Evolutionary conservation across 179 eudicot genomes (phyloP).

Genomic region (Actinidia arguta): DNA sequence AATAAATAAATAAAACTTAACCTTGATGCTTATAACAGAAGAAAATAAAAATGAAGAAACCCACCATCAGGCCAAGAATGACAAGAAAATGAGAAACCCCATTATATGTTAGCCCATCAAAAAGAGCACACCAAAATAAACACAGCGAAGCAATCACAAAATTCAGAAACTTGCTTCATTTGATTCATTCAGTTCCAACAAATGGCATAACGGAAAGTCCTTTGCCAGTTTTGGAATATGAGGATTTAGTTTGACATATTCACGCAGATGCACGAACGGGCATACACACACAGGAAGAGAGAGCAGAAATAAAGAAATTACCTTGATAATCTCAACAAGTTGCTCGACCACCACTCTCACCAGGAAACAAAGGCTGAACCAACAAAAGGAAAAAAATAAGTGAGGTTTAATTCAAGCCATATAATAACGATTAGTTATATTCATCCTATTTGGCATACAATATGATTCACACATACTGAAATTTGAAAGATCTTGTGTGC

Average conservation of each 20-base stretch:
- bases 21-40: no score
- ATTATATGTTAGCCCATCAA: background rate
- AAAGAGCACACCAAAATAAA: no score
- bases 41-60: background rate
- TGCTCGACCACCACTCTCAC: conserved; percentile 97
- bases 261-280: background rate
- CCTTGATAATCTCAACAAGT: conserved; percentile 97
- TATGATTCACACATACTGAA: background rate
- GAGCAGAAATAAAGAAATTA: no score
- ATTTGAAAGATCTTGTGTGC: background rate
- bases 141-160: background rate
- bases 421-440: background rate
- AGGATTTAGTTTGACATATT: background rate
- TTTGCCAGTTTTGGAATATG: conserved; percentile 5
- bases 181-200: background rate
- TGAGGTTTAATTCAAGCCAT: conserved; percentile 7
- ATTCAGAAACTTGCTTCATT: background rate
- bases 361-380: conserved; percentile 91
- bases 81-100: background rate
- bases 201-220: background rate
- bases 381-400: conserved; percentile 1
- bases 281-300: background rate
- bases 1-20: background rate
- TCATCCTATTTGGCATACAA: background rate
- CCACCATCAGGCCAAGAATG: background rate